Evolutionary conservation across 2,329 filamentous ascomycete species (phyloP), one percentile per base, ranked within the genome.

Genomic region (Xylariaceae sp.): DNA sequence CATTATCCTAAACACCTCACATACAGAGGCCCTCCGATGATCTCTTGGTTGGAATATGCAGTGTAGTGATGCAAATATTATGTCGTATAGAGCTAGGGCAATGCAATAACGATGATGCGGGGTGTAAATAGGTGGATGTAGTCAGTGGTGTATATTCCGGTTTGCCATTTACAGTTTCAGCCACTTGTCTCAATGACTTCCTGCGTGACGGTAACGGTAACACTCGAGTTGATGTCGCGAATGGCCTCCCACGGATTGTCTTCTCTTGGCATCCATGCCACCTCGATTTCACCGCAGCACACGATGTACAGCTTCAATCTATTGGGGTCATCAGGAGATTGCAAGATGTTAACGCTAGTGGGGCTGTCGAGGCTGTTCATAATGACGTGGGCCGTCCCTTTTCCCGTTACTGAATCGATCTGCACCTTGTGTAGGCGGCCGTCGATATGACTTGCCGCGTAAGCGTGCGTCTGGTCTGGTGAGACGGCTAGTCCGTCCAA

Each of bases 221-320:
- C 62, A 1, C 62, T 57, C 9, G 61, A 57, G 54, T 69, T 70
- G 53, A 71, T 67, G 53, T 63, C 60, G 29, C 63, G 65, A 7
- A 70, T 60, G 39, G 66, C 69, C 37, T 54, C 62, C 67, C 67
- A 70, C 7, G 65, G 63, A 16, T 59, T 60, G 46, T 58, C 60
- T 36, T 67, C 67, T 51, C 67, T 61, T 21, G 61, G 45, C 29
- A 60, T 56, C 66, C 66, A 69, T 58, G 71, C 64, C 71, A 71
- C 65, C 39, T 72, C 65, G 45, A 71, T 69, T 53, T 69, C 63
- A 16, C 70, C 70, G 45, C 65, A 69, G 56, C 70, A 73, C 3
- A 71, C 63, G 12, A 71, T 56, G 23, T 65, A 69, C 16, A 73
- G 39, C 50, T 64, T 69, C n/a, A 58, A 58, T 51, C 65, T 61